A percentile compares a stretch with the other conserved stretches of the same genome.
phyloP scores from a whole-genome alignment of 2,329 filamentous ascomycete genomes.

The Trichoderma cornu-damae region DNA sequence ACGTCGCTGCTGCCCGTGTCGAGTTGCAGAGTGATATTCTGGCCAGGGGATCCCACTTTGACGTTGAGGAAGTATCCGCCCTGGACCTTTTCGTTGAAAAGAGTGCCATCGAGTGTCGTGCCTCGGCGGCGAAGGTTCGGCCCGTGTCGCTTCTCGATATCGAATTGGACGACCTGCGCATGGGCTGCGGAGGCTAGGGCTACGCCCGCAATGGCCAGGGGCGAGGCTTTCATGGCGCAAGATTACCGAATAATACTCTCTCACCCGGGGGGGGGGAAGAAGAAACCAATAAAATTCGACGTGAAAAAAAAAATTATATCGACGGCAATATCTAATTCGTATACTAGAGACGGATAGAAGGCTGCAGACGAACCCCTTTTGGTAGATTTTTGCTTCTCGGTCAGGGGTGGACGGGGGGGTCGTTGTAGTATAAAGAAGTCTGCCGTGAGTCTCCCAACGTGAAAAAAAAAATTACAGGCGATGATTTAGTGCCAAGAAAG shows the following conservation, averaged over 20 bases:
- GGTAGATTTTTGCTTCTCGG: no score
- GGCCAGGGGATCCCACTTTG: slow-evolving; percentile 52
- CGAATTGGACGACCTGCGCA: slow-evolving; percentile 43
- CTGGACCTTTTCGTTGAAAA: slow-evolving; percentile 40
- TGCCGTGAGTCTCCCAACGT: no score
- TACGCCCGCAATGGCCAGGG: slow-evolving; percentile 12
- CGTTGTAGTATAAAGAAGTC: no score
- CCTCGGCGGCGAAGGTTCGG: slow-evolving; percentile 35
- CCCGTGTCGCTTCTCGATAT: slow-evolving; percentile 38
- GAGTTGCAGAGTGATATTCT: slow-evolving; percentile 53
- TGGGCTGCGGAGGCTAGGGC: slow-evolving; percentile 20
- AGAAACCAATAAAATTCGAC: not conserved
- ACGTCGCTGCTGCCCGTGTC: slow-evolving; percentile 63
- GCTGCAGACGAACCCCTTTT: no score
- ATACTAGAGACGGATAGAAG: no score
- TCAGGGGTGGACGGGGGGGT: no score
- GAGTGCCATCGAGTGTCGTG: slow-evolving; percentile 38
- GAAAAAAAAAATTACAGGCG: no score
- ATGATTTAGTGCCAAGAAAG: no score
- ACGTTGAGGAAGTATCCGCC: slow-evolving; percentile 55
- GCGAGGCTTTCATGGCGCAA: slow-evolving; percentile 15
- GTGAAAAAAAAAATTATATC: no score
- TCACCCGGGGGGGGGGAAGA: not conserved
- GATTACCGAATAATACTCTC: not conserved
- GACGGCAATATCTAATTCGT: no score